Conservation (phyloP, 768 basidiomycete species). For the Tricholoma bakamatsutake region DNA sequence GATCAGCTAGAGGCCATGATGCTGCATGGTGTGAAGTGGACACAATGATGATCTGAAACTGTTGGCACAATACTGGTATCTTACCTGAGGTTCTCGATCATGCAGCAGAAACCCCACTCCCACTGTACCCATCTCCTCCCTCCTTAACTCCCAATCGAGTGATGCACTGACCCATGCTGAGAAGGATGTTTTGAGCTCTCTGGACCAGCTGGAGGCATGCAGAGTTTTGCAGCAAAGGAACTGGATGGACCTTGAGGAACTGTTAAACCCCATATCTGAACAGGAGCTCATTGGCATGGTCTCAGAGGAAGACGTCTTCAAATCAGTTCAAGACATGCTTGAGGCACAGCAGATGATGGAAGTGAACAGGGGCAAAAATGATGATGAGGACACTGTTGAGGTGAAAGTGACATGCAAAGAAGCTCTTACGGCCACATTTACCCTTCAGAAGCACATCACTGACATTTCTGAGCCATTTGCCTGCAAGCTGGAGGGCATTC, state of each 20-base stretch:
- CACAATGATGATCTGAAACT: too few species aligned
- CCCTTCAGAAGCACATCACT: too few species aligned
- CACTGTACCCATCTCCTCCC: too few species aligned
- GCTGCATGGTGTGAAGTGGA: too few species aligned
- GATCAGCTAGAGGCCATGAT: too few species aligned
- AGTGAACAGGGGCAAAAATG: not conserved
- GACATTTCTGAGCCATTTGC: too few species aligned
- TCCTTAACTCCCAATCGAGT: too few species aligned
- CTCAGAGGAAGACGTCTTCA: not conserved
- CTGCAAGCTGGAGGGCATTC: too few species aligned
- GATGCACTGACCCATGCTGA: conserved; percentile 12
- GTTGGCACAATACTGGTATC: too few species aligned
- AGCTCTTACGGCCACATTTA: conserved; percentile 2
- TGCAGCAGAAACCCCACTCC: too few species aligned
- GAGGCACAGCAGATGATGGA: not conserved
- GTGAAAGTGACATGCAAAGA: not conserved
- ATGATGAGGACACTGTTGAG: not conserved
- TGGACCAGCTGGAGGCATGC: conserved; percentile 1
- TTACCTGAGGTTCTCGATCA: too few species aligned
- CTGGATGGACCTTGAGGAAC: conserved; percentile 1
- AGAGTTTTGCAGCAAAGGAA: conserved; percentile 1
- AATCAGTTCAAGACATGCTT: not conserved
- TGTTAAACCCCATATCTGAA: conserved; percentile 4
- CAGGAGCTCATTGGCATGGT: not conserved
- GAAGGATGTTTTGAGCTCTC: not conserved